phyloP scores from a whole-genome alignment of 23 red algal genomes.

The Gracilaria gracilis region DNA sequence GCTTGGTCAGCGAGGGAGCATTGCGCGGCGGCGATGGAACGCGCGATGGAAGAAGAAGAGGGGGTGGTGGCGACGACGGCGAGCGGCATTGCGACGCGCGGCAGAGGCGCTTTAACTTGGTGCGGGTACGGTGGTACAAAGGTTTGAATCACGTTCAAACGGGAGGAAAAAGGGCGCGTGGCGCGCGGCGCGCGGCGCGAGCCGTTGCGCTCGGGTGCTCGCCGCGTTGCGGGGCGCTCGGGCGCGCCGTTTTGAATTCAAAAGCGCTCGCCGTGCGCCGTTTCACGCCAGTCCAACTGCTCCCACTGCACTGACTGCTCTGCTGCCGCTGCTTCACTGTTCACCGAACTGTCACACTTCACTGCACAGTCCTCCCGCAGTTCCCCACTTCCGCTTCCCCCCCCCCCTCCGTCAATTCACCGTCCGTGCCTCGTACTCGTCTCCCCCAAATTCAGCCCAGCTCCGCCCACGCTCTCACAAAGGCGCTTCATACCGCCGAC shows the following conservation, averaged over 20 bases:
- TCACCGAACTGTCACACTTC: not conserved
- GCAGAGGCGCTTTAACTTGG: not conserved
- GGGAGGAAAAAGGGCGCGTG: not conserved
- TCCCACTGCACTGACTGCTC: too few relatives aligned
- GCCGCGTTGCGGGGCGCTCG: too few relatives aligned
- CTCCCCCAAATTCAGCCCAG: too few relatives aligned
- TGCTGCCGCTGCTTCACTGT: too few relatives aligned
- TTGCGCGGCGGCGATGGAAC: not conserved
- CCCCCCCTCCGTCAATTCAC: too few relatives aligned
- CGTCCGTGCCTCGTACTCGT: too few relatives aligned
- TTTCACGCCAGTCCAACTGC: too few relatives aligned
- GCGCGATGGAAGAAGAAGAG: not conserved
- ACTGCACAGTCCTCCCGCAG: too few relatives aligned
- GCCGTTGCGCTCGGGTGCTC: not conserved
- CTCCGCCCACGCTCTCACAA: too few relatives aligned
- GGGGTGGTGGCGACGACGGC: not conserved
- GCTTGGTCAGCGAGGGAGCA: not conserved
- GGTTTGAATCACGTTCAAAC: conserved; percentile 17
- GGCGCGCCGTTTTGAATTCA: not conserved
- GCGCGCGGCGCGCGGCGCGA: not conserved
- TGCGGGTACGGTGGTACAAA: not conserved
- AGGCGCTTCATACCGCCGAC: not conserved
- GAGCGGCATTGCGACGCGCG: not conserved
- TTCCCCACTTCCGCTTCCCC: too few relatives aligned
- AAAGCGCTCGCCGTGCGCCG: not conserved